Evolutionary conservation across 2,329 filamentous ascomycete species (phyloP).

Genomic region (Aspergillus sp.): DNA sequence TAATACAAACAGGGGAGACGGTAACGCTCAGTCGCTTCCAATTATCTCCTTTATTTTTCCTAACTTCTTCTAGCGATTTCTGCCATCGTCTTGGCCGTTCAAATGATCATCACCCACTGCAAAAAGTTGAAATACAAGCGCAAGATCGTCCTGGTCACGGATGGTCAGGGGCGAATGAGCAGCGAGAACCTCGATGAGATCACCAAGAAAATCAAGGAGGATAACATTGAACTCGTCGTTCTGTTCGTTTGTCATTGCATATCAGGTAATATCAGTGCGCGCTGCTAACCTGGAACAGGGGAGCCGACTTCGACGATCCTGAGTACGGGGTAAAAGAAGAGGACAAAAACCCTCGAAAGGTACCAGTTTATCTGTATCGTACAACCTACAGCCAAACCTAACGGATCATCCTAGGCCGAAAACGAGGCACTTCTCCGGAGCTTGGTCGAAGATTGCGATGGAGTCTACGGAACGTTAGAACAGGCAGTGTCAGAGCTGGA

Average conservation of each 20-base stretch:
- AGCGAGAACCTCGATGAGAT: constrained; percentile 70
- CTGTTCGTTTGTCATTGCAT: constrained; percentile 56
- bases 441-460: constrained; percentile 68
- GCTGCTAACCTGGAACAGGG: constrained; percentile 52
- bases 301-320: constrained; percentile 88
- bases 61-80: constrained; percentile 60
- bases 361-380: constrained; percentile 27
- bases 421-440: constrained; percentile 70
- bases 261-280: background rate
- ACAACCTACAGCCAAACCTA: constrained; percentile 10
- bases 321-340: constrained; percentile 93
- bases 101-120: constrained; percentile 79
- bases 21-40: constrained; percentile 33
- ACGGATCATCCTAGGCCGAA: constrained; percentile 46
- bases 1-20: constrained; percentile 69
- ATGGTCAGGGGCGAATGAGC: constrained; percentile 73
- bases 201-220: constrained; percentile 68
- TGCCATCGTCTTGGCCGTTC: constrained; percentile 78
- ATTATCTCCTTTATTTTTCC: background rate
- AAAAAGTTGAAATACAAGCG: constrained; percentile 79
- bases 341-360: constrained; percentile 72
- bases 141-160: constrained; percentile 81
- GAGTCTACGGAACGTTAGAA: constrained; percentile 77
- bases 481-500: constrained; percentile 80
- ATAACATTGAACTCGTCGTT: constrained; percentile 74